Percentiles rank a stretch among this genome's conserved stretches.
Evolutionary conservation across 148 eudicot species (phyloP).

Genomic region (Euryodendron excelsum): DNA sequence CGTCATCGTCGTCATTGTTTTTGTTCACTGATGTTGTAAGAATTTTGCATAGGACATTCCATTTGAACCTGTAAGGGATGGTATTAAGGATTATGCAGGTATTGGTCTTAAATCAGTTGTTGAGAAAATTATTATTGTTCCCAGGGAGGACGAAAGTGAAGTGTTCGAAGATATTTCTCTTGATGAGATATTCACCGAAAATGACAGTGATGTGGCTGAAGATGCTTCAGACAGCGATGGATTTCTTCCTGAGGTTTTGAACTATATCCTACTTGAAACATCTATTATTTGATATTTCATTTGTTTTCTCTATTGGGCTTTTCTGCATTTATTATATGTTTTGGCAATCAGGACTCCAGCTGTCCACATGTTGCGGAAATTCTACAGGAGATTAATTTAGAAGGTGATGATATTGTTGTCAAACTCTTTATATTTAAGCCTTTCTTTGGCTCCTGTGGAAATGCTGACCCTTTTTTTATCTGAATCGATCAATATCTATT

Average conservation of each 20-base stretch:
- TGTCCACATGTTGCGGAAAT: constrained; percentile 28
- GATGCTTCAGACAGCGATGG: constrained; percentile 82
- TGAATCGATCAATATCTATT: background rate
- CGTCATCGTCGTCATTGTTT: background rate
- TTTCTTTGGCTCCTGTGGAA: background rate
- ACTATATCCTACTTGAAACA: constrained; percentile 4
- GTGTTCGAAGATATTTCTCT: constrained; percentile 51
- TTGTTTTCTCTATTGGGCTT: background rate
- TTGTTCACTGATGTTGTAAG: background rate
- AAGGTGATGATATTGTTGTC: constrained; percentile 41
- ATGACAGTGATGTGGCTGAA: constrained; percentile 44
- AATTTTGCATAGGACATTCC: constrained; percentile 3
- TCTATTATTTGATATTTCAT: constrained; percentile 8
- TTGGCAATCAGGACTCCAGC: constrained; percentile 49
- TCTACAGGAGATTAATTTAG: constrained; percentile 31
- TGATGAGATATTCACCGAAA: constrained; percentile 56
- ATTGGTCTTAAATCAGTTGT: background rate
- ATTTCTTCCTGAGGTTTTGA: constrained; percentile 78
- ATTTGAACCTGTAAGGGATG: background rate
- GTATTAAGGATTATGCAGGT: background rate
- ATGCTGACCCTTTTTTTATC: constrained; percentile 3
- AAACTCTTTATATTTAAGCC: background rate
- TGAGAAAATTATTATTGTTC: constrained; percentile 10
- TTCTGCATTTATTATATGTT: constrained; percentile 16
- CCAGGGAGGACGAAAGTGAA: constrained; percentile 45